A percentile compares a stretch with the other conserved stretches of the same genome.
Evolutionary conservation across 495 filamentous ascomycete species (phyloP).

Genomic region (Aspergillus nidulans): DNA sequence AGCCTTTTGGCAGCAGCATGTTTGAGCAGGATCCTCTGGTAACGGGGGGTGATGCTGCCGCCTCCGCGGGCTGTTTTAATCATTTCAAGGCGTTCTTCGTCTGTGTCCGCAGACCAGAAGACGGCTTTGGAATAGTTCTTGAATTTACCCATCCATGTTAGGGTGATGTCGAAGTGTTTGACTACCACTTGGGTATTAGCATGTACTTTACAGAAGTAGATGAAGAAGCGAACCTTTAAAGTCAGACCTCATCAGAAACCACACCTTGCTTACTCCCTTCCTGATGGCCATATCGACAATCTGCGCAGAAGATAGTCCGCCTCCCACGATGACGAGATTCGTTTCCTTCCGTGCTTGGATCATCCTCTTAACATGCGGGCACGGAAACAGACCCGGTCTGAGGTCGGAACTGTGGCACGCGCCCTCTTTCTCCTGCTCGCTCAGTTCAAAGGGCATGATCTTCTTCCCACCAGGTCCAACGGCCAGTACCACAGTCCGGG

Average conservation of each 20-base stretch:
- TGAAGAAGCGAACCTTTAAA: conserved; percentile 37
- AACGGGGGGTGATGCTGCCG: conserved; percentile 57
- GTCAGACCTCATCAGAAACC: conserved; percentile 54
- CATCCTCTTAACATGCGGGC: conserved; percentile 38
- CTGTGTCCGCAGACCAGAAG: conserved; percentile 58
- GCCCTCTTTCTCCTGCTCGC: conserved; percentile 36
- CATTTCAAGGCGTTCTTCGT: conserved; percentile 56
- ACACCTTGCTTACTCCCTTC: conserved; percentile 50
- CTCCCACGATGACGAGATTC: conserved; percentile 56
- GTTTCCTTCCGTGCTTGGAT: conserved; percentile 43
- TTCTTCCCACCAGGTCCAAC: conserved; percentile 53
- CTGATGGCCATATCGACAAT: conserved; percentile 52
- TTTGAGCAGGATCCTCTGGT: conserved; percentile 49
- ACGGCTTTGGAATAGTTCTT: conserved; percentile 58
- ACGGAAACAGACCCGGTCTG: conserved; percentile 38
- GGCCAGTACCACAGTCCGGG: conserved; percentile 52
- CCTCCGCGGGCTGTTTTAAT: conserved; percentile 54
- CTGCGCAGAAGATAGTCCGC: conserved; percentile 59
- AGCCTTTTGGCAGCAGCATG: conserved; percentile 41
- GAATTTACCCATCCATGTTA: conserved; percentile 64
- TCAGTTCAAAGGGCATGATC: conserved; percentile 42
- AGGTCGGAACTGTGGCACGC: conserved; percentile 55
- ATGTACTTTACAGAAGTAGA: not conserved
- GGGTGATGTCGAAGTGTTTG: conserved; percentile 60
- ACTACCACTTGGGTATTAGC: conserved; percentile 30